A percentile compares a stretch with the other conserved stretches of the same genome.
phyloP scores from a whole-genome alignment of 371 early-diverging fungal genomes.

The Aphelidium insulamus region DNA sequence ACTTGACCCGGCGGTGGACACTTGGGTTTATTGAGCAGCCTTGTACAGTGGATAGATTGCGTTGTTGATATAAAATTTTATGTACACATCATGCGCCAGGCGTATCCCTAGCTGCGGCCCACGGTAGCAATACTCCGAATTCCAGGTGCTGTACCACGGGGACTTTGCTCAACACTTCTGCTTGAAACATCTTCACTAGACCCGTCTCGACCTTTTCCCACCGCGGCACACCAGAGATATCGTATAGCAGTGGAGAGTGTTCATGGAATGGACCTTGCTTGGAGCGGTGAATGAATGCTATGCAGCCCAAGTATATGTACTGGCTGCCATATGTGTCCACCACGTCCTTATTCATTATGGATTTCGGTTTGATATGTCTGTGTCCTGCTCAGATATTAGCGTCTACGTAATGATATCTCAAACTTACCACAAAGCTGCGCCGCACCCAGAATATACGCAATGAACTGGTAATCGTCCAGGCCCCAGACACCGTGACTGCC shows the following conservation, averaged over 20 bases:
- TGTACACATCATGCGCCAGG: no score
- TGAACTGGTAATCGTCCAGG: constrained; percentile 92
- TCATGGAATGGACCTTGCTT: constrained; percentile 31
- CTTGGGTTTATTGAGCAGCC: no score
- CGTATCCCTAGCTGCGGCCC: no score
- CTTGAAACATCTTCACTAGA: constrained; percentile 94
- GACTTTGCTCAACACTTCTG: constrained; percentile 81
- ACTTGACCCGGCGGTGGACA: no score
- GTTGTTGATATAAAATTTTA: no score
- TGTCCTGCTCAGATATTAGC: constrained; percentile 16
- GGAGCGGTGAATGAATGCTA: constrained; percentile 67
- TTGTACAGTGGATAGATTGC: no score
- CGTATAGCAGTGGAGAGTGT: constrained; percentile 94
- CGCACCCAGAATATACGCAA: constrained; percentile 90
- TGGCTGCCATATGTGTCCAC: constrained; percentile 55
- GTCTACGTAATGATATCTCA: neutral
- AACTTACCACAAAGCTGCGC: constrained; percentile 50
- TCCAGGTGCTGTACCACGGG: constrained; percentile 98
- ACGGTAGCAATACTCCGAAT: constrained; percentile 53
- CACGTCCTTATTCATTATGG: constrained; percentile 55
- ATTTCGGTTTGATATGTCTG: constrained; percentile 61
- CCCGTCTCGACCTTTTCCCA: constrained; percentile 91
- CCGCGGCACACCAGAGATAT: constrained; percentile 70
- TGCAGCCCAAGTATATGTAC: constrained; percentile 84
- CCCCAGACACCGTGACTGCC: constrained; percentile 99